phyloP scores from a whole-genome alignment of 1,284 basidiomycete genomes.

The Cystobasidium pallidum region DNA sequence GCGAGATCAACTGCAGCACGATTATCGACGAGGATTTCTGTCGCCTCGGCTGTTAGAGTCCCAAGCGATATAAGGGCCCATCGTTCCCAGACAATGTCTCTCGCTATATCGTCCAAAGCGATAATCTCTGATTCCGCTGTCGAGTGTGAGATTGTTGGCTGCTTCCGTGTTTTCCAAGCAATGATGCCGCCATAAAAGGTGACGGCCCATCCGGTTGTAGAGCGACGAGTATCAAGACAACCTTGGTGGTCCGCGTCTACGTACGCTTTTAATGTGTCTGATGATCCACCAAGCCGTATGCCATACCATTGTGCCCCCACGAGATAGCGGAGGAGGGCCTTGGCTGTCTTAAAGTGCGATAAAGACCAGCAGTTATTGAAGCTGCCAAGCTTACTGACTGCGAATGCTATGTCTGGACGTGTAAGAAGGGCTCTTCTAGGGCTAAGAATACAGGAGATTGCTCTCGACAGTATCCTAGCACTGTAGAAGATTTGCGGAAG shows the following conservation, averaged over 20 bases:
- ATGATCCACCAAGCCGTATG: too few species aligned
- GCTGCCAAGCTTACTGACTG: too few species aligned
- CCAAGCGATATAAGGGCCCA: neutral
- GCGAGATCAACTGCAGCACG: neutral
- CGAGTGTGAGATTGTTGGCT: constrained; percentile 55
- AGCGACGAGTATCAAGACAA: neutral
- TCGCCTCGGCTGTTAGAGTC: neutral
- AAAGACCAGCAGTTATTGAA: constrained; percentile 21
- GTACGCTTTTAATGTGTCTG: too few species aligned
- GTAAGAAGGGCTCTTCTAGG: too few species aligned
- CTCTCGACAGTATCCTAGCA: too few species aligned
- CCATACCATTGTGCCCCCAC: too few species aligned
- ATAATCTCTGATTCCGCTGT: constrained; percentile 60
- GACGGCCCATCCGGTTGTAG: neutral
- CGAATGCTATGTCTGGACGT: too few species aligned
- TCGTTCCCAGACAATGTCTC: constrained; percentile 57
- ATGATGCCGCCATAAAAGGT: neutral
- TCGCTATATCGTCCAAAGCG: constrained; percentile 60
- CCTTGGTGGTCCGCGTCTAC: too few species aligned
- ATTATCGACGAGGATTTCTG: neutral
- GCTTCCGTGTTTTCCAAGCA: constrained; percentile 58
- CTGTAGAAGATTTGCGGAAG: too few species aligned
- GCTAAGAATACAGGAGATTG: too few species aligned
- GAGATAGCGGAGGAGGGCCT: too few species aligned
- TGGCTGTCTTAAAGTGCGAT: neutral